Base-by-base conservation (phyloP, 345 rosid genomes). In the Passiflora organensis region DNA sequence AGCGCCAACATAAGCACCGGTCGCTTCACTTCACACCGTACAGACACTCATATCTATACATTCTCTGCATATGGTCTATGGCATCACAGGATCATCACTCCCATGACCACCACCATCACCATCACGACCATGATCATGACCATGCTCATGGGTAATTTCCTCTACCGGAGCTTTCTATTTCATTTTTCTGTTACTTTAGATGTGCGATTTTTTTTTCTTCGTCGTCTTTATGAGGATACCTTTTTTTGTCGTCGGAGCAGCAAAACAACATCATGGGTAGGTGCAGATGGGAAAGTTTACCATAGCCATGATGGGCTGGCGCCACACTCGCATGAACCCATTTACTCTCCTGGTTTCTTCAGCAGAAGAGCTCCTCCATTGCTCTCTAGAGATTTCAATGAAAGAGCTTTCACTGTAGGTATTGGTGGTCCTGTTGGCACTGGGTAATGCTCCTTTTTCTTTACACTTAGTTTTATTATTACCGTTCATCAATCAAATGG, bases 341-440 rank as follows among this genome's bases (percentile, higher is more conserved):
- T 91, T 14, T 93, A 89, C 82, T 86, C 96, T 16, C 96, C 99
- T 55, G 96, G 99, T 36, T 93, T 55, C 81, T 89, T 89, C 71
- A 81, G 80, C 62, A 79, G 86, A 69, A 75, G 96, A 72, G 99
- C 99, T 70, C 96, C 73, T 6, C 96, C 95, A 4, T 75, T 89
- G 56, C 44, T 72, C 37, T 60, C 68, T 51, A 79, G 99, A 61
- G 76, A 84, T 76, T 89, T 89, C 72, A 77, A 63, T 42, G 99
- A 93, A 73, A 73, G 99, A 68, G 99, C 96, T 52, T 89, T 93
- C 65, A 93, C 95, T 25, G 78, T 89, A 55, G 96, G 99, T 44
- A 93, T 93, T 53, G 99, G 96, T 21, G 96, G 99, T 34, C 99
- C 94, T 61, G 96, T 89, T 51, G 99, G 96, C 49, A 89, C 99